phyloP scores from a whole-genome alignment of 345 rosid genomes.

The Lepidium africanum region DNA sequence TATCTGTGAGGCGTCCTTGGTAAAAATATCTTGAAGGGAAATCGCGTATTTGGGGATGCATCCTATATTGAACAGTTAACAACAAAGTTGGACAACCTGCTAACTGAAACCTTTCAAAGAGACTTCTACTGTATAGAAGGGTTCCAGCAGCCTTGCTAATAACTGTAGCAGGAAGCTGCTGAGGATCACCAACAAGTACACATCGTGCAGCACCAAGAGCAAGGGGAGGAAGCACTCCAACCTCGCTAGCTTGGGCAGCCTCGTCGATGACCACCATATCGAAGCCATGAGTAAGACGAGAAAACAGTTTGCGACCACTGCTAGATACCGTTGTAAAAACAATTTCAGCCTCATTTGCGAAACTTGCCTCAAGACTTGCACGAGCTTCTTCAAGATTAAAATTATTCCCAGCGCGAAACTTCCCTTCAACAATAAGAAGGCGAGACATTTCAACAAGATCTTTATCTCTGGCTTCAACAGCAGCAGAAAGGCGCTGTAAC shows the following conservation, averaged over 20 bases:
- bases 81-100: slow-evolving; percentile 97
- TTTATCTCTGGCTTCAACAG: slow-evolving; percentile 91
- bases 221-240: slow-evolving; percentile 91
- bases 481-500: slow-evolving; percentile 92
- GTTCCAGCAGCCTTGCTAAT: slow-evolving; percentile 99
- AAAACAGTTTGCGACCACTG: slow-evolving; percentile 94
- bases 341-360: slow-evolving; percentile 98
- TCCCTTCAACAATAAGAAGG: slow-evolving; percentile 70
- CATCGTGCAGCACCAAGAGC: slow-evolving; percentile 95
- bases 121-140: slow-evolving; percentile 87
- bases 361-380: slow-evolving; percentile 93
- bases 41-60: slow-evolving; percentile 98
- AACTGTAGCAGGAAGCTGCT: slow-evolving; percentile 99
- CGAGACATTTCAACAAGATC: slow-evolving; percentile 97
- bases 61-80: slow-evolving; percentile 92
- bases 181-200: slow-evolving; percentile 99
- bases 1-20: slow-evolving; percentile 94
- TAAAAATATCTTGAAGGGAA: slow-evolving; percentile 93
- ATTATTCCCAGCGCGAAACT: slow-evolving; percentile 69
- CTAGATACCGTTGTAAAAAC: slow-evolving; percentile 99
- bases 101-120: slow-evolving; percentile 95
- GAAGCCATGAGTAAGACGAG: slow-evolving; percentile 96
- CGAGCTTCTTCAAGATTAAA: slow-evolving; percentile 98
- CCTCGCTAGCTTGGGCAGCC: slow-evolving; percentile 99
- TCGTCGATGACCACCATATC: slow-evolving; percentile 99